Evolutionary conservation across 768 basidiomycete species (phyloP).

Genomic region (Naganishia vaughanmartiniae): DNA sequence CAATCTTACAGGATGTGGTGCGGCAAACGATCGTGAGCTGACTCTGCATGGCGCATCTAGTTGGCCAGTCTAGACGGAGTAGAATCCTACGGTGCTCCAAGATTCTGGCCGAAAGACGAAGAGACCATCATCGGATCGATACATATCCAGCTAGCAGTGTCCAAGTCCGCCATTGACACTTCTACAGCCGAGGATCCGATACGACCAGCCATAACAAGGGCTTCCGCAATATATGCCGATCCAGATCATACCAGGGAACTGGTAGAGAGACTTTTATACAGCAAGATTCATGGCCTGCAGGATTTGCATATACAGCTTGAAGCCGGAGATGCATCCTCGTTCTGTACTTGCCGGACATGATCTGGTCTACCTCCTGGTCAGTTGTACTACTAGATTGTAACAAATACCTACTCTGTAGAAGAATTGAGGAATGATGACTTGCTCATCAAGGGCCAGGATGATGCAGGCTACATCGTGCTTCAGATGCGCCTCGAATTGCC

Average conservation of each 20-base stretch:
- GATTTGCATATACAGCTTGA: slow-evolving; percentile 91
- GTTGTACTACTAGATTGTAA: neutral
- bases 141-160: slow-evolving; percentile 76
- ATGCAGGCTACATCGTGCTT: too few species aligned
- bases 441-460: neutral
- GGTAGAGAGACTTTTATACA: slow-evolving; percentile 70
- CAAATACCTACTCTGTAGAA: neutral
- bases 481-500: too few species aligned
- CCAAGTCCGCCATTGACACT: slow-evolving; percentile 61
- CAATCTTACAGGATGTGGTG: slow-evolving; percentile 6
- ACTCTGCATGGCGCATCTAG: slow-evolving; percentile 53
- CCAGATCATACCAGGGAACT: slow-evolving; percentile 71
- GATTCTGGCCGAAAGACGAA: slow-evolving; percentile 96
- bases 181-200: slow-evolving; percentile 47
- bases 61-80: slow-evolving; percentile 73
- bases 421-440: neutral
- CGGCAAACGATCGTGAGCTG: slow-evolving; percentile 1
- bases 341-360: slow-evolving; percentile 16
- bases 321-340: slow-evolving; percentile 25
- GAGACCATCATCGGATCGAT: slow-evolving; percentile 82
- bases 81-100: slow-evolving; percentile 70
- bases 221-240: slow-evolving; percentile 60
- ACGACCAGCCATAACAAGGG: slow-evolving; percentile 52
- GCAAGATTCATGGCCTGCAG: slow-evolving; percentile 73
- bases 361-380: neutral